These are phyloP conservation scores for Ceriops decandra DNA, from an alignment of 345 rosid species.

Conservation along the genomic window DNA sequence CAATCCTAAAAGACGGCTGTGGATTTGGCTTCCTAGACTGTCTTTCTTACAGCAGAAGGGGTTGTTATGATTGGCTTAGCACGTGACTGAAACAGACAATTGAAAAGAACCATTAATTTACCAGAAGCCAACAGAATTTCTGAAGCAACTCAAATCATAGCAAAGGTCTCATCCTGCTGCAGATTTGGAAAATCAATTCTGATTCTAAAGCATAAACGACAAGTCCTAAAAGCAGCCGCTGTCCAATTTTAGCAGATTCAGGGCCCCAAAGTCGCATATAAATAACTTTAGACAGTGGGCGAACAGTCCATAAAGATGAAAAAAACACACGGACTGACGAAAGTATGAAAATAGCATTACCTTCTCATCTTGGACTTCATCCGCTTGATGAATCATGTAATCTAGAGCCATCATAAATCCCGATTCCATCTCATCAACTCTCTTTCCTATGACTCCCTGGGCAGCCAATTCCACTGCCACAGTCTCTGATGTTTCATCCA, in stretches of 20 bases:
- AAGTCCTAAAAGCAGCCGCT: not conserved
- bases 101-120: not conserved
- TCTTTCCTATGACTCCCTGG: slow-evolving; percentile 88
- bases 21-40: not conserved
- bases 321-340: not conserved
- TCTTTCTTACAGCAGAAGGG: not conserved
- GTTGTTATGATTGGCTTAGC: not conserved
- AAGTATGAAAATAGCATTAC: slow-evolving; percentile 26
- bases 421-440: slow-evolving; percentile 91
- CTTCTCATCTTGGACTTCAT: slow-evolving; percentile 77
- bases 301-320: not conserved
- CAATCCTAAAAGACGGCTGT: not conserved
- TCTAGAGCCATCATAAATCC: slow-evolving; percentile 97
- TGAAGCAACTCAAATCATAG: not conserved
- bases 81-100: not conserved
- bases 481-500: slow-evolving; percentile 83
- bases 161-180: not conserved
- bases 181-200: not conserved
- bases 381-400: slow-evolving; percentile 87
- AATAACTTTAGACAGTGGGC: not conserved
- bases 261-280: not conserved
- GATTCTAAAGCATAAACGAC: not conserved
- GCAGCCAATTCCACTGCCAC: slow-evolving; percentile 90
- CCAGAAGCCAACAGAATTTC: not conserved
- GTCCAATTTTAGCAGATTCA: not conserved